Evolutionary conservation across 2,329 filamentous ascomycete genomes (phyloP), one percentile per base, ranked within the genome.

Genomic region (Beauveria medogensis): DNA sequence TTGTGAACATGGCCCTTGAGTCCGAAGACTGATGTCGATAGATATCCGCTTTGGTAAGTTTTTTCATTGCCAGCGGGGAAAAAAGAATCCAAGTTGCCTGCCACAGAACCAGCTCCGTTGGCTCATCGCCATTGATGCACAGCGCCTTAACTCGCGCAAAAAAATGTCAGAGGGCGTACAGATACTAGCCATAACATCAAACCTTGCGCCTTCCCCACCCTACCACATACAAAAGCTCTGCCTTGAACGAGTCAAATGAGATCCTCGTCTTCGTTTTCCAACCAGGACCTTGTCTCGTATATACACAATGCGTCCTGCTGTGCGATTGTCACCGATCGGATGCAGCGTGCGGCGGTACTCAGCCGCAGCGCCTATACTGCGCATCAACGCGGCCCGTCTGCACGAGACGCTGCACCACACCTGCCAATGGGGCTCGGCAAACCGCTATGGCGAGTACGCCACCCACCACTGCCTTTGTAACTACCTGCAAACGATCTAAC

Each of bases 341-440:
- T 12, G 22, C 18, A 3, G 46, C 24, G 1, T n/a, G 34, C 55
- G 55, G 12, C 30, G 30, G 28, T 58, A 43, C 28, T 55, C 60
- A 6, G 40, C 30, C 24, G 55, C 60, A 8, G 30, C 43, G 22
- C 37, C 60, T 24, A 30, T 10, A 10, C 47, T 62, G 10, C 55
- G 66, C 55, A 70, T 71, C 62, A 71, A 71, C 46, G 65, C 67
- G 14, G 65, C 65, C 24, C 63, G 70, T 44, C 67, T 71, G 1
- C 61, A 67, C 37, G 67, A 71, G 54, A 71, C 68, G 26, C 67
- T 71, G 63, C 74, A 69, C 64, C 65, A 65, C 63, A 74, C 63
- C 18, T 69, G 68, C 67, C 70, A 68, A 71, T 74, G 70, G 70
- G 70, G 70, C 2, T 65, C 67, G 2, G 67, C 69, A 18, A 65